phyloP scores from a whole-genome alignment of 1,284 basidiomycete species.

The Psilocybe mexicana region DNA sequence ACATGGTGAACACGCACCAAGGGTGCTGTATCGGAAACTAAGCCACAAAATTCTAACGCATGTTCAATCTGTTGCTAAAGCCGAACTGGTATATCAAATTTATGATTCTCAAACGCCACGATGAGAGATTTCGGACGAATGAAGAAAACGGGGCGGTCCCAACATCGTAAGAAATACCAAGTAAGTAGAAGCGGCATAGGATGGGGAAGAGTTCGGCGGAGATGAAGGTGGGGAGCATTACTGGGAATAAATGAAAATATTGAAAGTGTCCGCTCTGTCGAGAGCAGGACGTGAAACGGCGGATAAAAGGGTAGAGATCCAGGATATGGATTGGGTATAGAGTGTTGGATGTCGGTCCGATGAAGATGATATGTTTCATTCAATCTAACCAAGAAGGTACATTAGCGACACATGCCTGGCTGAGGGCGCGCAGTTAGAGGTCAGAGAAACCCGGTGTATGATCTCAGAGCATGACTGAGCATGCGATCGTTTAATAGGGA shows the following conservation, averaged over 20 bases:
- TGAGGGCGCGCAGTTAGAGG: background rate
- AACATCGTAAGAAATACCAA: conserved; percentile 9
- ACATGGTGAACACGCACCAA: conserved; percentile 17
- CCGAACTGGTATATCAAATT: conserved; percentile 5
- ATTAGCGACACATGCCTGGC: background rate
- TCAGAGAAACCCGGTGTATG: conserved; percentile 38
- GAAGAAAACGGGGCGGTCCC: background rate
- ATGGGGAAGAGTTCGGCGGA: conserved; percentile 9
- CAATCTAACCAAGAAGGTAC: background rate
- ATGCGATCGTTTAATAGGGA: conserved; percentile 56
- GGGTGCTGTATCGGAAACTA: conserved; percentile 14
- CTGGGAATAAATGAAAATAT: background rate
- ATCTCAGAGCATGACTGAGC: conserved; percentile 36
- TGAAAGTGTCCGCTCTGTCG: background rate
- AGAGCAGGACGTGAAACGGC: background rate
- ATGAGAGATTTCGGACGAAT: conserved; percentile 4
- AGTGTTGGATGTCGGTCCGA: conserved; percentile 2
- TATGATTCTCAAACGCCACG: conserved; percentile 17
- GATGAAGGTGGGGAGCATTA: conserved; percentile 11
- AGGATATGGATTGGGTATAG: background rate
- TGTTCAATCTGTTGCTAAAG: conserved; percentile 7
- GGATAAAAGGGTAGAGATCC: background rate
- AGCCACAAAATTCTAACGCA: conserved; percentile 13
- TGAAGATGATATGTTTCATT: background rate
- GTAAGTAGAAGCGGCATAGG: conserved; percentile 7